Percentiles rank a stretch among this genome's conserved stretches.
Conservation (phyloP, 2,329 filamentous ascomycete genomes). For the Arthrinium phaeospermum region DNA sequence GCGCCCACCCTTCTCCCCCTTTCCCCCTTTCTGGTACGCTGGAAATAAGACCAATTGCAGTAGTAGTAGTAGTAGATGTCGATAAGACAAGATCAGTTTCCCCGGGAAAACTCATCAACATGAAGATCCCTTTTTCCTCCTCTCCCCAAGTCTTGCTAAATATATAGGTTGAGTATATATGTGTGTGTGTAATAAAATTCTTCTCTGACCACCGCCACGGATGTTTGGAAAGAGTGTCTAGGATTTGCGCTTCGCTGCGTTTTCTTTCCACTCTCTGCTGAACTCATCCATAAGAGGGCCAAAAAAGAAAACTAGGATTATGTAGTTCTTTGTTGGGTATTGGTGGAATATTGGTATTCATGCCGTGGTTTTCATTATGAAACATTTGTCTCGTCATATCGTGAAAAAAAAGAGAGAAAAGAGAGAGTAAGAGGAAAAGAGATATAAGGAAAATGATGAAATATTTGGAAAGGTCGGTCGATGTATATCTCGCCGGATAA, state of each 20-base stretch:
- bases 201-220: background rate
- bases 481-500: background rate
- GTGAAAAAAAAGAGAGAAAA: conserved; percentile 20
- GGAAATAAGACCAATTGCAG: background rate
- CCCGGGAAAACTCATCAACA: conserved; percentile 15
- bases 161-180: background rate
- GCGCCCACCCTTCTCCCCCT: background rate
- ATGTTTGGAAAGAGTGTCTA: background rate
- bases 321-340: conserved; percentile 7
- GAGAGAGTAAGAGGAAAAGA: background rate
- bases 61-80: background rate
- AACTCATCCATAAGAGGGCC: background rate
- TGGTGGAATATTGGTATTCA: conserved; percentile 13
- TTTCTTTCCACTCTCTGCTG: background rate
- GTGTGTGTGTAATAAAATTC: background rate
- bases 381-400: conserved; percentile 22
- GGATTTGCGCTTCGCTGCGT: background rate
- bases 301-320: conserved; percentile 12
- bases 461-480: background rate
- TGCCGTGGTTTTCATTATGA: conserved; percentile 16
- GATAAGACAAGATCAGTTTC: conserved; percentile 12
- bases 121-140: background rate
- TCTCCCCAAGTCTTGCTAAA: conserved; percentile 11
- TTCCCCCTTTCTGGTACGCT: background rate
- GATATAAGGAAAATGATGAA: background rate